Conservation (phyloP, 805 yeast species). For the Candida piceae region DNA sequence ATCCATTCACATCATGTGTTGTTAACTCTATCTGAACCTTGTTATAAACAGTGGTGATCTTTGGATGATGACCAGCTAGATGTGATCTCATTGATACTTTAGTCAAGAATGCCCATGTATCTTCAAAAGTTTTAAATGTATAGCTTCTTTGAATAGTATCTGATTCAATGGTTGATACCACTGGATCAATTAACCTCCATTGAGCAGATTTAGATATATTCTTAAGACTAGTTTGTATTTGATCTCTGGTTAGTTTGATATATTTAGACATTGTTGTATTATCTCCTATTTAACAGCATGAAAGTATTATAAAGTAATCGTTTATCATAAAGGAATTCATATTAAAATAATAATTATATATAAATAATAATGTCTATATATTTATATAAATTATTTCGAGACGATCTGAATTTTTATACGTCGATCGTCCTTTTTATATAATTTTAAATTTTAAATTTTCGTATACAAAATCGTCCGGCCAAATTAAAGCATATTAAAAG, state of each 20-base stretch:
- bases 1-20: slow-evolving; percentile 58
- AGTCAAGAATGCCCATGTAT: slow-evolving; percentile 64
- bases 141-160: slow-evolving; percentile 31
- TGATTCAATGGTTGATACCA: slow-evolving; percentile 1
- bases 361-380: too few relatives aligned
- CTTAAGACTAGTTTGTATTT: slow-evolving; percentile 18
- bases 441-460: too few relatives aligned
- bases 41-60: slow-evolving; percentile 58
- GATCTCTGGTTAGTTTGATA: slow-evolving; percentile 21
- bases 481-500: too few relatives aligned
- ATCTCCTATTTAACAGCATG: too few relatives aligned
- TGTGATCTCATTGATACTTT: slow-evolving; percentile 55
- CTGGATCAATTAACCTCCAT: too few relatives aligned
- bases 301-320: too few relatives aligned
- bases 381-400: too few relatives aligned
- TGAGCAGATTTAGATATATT: slow-evolving; percentile 1
- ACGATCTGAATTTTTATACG: too few relatives aligned
- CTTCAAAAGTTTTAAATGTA: slow-evolving; percentile 46
- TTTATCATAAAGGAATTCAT: too few relatives aligned
- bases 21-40: slow-evolving; percentile 48
- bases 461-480: too few relatives aligned
- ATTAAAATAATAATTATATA: too few relatives aligned
- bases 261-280: slow-evolving; percentile 29
- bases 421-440: too few relatives aligned
- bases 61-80: slow-evolving; percentile 64